Evolutionary conservation across 352 stramenopile genomes (phyloP).

Genomic region (Thraustochytrium striatum): DNA sequence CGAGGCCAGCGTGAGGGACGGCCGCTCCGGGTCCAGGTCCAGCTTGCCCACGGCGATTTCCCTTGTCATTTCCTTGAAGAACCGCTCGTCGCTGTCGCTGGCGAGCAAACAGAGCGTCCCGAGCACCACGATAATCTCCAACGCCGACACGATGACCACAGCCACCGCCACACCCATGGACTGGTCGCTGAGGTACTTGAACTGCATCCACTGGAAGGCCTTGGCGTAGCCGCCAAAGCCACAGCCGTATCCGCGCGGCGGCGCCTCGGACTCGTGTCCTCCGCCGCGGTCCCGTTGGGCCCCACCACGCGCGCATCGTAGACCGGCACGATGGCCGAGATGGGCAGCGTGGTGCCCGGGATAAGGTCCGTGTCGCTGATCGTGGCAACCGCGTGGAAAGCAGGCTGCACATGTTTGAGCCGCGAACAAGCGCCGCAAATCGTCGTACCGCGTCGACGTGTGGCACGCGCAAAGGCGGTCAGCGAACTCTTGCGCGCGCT

Average conservation of each 20-base stretch:
- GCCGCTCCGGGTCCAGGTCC: too few species aligned
- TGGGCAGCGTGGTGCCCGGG: background rate
- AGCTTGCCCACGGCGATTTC: constrained; percentile 1
- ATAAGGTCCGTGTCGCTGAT: background rate
- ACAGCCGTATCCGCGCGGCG: constrained; percentile 17
- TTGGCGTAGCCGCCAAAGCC: constrained; percentile 35
- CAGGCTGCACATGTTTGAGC: background rate
- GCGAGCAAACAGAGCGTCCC: constrained; percentile 14
- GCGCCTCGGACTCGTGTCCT: background rate
- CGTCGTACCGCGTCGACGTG: background rate
- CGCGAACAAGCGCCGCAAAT: background rate
- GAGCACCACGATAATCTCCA: constrained; percentile 12
- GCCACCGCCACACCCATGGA: background rate
- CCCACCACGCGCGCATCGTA: constrained; percentile 10
- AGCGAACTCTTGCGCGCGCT: background rate
- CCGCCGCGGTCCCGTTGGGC: background rate
- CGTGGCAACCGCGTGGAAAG: constrained; percentile 20
- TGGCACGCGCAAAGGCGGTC: constrained; percentile 35
- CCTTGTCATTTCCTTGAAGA: constrained; percentile 10
- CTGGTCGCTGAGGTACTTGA: constrained; percentile 21
- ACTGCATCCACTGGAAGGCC: constrained; percentile 38
- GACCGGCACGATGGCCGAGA: background rate
- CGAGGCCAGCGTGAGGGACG: too few species aligned
- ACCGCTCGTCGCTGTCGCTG: background rate
- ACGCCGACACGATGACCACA: constrained; percentile 3